These are phyloP conservation scores for Talaromyces funiculosus DNA, from an alignment of 2,329 filamentous ascomycete genomes.

Conservation along the genomic window DNA sequence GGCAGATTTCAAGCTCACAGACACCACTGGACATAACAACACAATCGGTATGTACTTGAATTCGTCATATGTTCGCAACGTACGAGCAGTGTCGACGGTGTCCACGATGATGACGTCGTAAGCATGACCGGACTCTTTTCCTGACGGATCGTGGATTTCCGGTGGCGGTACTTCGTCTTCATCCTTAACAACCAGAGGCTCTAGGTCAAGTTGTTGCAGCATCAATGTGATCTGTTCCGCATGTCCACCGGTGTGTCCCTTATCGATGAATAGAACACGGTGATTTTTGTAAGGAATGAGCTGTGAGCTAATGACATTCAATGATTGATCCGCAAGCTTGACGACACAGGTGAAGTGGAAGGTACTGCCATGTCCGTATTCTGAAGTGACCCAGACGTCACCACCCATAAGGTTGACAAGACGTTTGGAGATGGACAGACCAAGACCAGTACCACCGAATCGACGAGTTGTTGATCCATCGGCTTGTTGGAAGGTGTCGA, in stretches of 20 bases:
- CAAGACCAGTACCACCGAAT: slow-evolving; percentile 87
- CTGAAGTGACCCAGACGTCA: slow-evolving; percentile 86
- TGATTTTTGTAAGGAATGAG: slow-evolving; percentile 80
- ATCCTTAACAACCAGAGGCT: slow-evolving; percentile 70
- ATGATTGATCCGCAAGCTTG: slow-evolving; percentile 69
- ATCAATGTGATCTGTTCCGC: slow-evolving; percentile 68
- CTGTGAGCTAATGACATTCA: slow-evolving; percentile 64
- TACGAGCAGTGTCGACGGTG: slow-evolving; percentile 76
- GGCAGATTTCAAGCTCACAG: slow-evolving; percentile 82
- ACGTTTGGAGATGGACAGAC: slow-evolving; percentile 89
- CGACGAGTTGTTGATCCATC: slow-evolving; percentile 92
- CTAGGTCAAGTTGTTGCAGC: slow-evolving; percentile 67
- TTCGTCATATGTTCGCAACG: slow-evolving; percentile 73
- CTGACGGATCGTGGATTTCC: slow-evolving; percentile 43
- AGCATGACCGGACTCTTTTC: slow-evolving; percentile 48
- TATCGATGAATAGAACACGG: slow-evolving; percentile 85
- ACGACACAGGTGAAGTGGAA: slow-evolving; percentile 93
- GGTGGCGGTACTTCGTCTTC: slow-evolving; percentile 56
- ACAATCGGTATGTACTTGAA: slow-evolving; percentile 95
- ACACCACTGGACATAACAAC: slow-evolving; percentile 76
- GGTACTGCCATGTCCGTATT: slow-evolving; percentile 77
- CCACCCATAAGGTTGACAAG: slow-evolving; percentile 92
- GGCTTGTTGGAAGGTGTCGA: slow-evolving; percentile 95
- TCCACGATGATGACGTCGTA: slow-evolving; percentile 93
- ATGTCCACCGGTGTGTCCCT: slow-evolving; percentile 69